A percentile compares a stretch with the other conserved stretches of the same genome.
phyloP scores from a whole-genome alignment of 306 rosid species.

The Cicer yamashitae region DNA sequence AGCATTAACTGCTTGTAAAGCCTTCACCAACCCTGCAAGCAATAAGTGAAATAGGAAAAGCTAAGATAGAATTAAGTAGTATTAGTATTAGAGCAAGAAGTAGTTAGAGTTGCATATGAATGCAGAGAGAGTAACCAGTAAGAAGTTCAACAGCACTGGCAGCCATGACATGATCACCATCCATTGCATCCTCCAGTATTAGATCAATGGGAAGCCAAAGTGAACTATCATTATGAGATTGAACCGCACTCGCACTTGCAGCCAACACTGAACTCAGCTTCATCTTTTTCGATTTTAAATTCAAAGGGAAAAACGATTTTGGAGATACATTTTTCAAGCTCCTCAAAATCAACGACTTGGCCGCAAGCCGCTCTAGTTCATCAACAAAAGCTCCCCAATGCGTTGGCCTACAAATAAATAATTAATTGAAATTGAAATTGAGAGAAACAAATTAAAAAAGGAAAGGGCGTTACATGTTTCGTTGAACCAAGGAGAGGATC shows the following conservation, averaged over 20 bases:
- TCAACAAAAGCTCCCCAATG: conserved; percentile 71
- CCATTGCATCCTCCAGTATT: conserved; percentile 94
- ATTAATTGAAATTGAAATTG: neutral
- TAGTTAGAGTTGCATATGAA: neutral
- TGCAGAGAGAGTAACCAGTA: neutral
- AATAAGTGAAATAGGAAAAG: conserved; percentile 28
- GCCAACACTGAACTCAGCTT: conserved; percentile 71
- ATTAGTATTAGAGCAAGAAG: neutral
- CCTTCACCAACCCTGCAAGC: conserved; percentile 77
- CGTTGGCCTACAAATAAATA: conserved; percentile 61
- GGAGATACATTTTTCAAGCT: conserved; percentile 66
- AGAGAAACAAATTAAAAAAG: neutral
- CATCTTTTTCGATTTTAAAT: conserved; percentile 56
- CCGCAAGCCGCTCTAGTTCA: conserved; percentile 63
- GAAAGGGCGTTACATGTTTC: conserved; percentile 61
- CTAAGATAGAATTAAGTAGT: too few relatives aligned
- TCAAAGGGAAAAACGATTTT: conserved; percentile 62
- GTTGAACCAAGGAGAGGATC: conserved; percentile 72
- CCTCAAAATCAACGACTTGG: conserved; percentile 67
- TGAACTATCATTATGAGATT: conserved; percentile 65
- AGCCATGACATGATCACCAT: conserved; percentile 81
- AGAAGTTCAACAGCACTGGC: conserved; percentile 75
- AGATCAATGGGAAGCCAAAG: conserved; percentile 98
- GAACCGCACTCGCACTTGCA: conserved; percentile 66
- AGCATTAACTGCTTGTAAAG: conserved; percentile 81